Percentiles rank a stretch among this genome's conserved stretches.
Evolutionary conservation across 345 rosid species (phyloP).

Genomic region (Eucalyptus lansdowneana): DNA sequence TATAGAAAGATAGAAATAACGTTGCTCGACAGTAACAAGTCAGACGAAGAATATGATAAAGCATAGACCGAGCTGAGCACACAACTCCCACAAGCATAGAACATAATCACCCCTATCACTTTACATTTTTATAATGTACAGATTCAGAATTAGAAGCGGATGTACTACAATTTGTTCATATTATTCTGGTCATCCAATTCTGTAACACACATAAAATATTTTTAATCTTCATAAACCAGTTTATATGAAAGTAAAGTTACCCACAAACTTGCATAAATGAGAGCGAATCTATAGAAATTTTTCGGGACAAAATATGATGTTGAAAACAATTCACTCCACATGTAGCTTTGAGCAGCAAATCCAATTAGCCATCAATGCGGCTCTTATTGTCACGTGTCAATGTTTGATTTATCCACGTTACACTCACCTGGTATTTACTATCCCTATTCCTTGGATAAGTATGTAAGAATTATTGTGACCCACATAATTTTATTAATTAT

Average conservation of each 20-base stretch:
- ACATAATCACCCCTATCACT: neutral
- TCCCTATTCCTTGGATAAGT: neutral
- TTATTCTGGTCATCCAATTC: neutral
- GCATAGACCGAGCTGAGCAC: neutral
- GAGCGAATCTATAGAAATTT: too few relatives aligned
- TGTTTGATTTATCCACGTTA: neutral
- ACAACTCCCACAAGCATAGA: neutral
- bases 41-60: neutral
- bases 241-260: neutral
- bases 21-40: neutral
- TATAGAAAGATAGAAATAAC: too few relatives aligned
- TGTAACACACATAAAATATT: too few relatives aligned
- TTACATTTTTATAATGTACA: neutral
- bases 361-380: too few relatives aligned
- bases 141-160: neutral
- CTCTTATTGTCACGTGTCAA: neutral
- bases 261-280: neutral
- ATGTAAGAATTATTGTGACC: too few relatives aligned
- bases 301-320: too few relatives aligned
- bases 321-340: neutral
- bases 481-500: too few relatives aligned
- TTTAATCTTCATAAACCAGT: too few relatives aligned
- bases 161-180: neutral
- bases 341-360: neutral
- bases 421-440: neutral